A percentile compares a stretch with the other conserved stretches of the same genome.
Conservation (phyloP, 2,329 filamentous ascomycete species). For the Fusarium mundagurra region DNA sequence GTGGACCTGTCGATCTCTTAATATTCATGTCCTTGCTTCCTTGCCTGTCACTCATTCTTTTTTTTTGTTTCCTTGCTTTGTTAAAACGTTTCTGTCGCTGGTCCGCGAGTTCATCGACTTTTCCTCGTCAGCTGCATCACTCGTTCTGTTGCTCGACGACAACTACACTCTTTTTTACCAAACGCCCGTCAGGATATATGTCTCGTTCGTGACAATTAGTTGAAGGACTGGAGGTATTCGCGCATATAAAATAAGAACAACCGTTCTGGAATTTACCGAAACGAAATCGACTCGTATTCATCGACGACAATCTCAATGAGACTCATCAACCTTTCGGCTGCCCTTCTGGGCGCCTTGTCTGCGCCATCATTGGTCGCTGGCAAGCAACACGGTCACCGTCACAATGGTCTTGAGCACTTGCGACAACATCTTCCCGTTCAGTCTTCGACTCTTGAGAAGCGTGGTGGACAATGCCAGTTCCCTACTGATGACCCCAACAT, state of each 20-base stretch:
- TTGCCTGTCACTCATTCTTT: slow-evolving; percentile 29
- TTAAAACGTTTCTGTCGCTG: slow-evolving; percentile 39
- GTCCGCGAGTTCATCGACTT: slow-evolving; percentile 27
- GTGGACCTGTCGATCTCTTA: slow-evolving; percentile 41
- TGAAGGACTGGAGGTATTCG: slow-evolving; percentile 27
- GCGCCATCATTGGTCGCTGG: slow-evolving; percentile 50
- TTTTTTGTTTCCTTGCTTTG: slow-evolving; percentile 32
- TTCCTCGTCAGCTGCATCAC: slow-evolving; percentile 35
- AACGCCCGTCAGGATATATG: slow-evolving; percentile 21
- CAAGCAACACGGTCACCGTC: slow-evolving; percentile 47
- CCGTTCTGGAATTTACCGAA: slow-evolving; percentile 25
- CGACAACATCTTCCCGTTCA: slow-evolving; percentile 44
- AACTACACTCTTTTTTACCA: slow-evolving; percentile 35
- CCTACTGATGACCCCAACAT: slow-evolving; percentile 71
- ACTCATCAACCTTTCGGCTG: slow-evolving; percentile 59
- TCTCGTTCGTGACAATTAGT: slow-evolving; percentile 34
- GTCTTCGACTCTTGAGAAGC: slow-evolving; percentile 57
- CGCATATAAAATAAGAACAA: slow-evolving; percentile 34
- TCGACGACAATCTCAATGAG: slow-evolving; percentile 58
- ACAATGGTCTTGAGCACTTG: slow-evolving; percentile 51
- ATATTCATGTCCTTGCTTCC: slow-evolving; percentile 31
- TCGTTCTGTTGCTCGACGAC: slow-evolving; percentile 42
- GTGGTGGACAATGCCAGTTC: slow-evolving; percentile 69
- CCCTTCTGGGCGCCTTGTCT: slow-evolving; percentile 60
- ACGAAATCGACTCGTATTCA: slow-evolving; percentile 32